Base-by-base conservation (phyloP, 345 rosid species). In the Lepidium africanum region DNA sequence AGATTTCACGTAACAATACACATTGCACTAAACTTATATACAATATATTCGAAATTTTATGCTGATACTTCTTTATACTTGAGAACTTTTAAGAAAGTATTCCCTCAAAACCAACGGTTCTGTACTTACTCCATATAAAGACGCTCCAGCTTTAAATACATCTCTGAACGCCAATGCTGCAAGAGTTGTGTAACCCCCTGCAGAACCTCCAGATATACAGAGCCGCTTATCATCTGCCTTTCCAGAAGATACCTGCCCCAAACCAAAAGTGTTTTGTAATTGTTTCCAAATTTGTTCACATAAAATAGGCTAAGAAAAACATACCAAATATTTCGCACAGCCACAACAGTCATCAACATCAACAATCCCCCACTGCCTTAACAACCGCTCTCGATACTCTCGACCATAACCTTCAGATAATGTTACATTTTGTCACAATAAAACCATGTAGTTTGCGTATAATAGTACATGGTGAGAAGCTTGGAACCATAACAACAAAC, bases 161-260 rank as follows among this genome's bases (percentile, higher is more conserved):
- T 94, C 84, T 79, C 76, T 87, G 72, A 89, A 94, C 16, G 97
- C 96, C 63, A 94, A 90, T 56, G 99, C 77, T 49, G 99, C 99
- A 75, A 91, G 87, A 52, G 96, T 89, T 35, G 96, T 94, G 71
- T 91, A 94, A 38, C 99, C 97, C 62, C 99, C 97, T 51, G 99
- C 99, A 63, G 99, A 94, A 66, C 93, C 96, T 63, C 99, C 99
- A 52, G 99, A 88, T 77, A 94, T 94, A 72, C 97, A 94, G 2
- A 94, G 83, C 46, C 92, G 83, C 39, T 84, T 77, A 12, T 46
- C 80, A 79, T 91, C 99, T 53, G 77, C 96, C 77, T 79, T 91
- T 51, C 86, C 97, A 16, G 69, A 81, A 71, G 87, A 87, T 75
- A 89, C 88, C 97, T 91, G 64, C 59, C 72, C 32, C 75, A 76